Base-by-base conservation (phyloP, 352 stramenopile genomes). In the Pythium periplocum region DNA sequence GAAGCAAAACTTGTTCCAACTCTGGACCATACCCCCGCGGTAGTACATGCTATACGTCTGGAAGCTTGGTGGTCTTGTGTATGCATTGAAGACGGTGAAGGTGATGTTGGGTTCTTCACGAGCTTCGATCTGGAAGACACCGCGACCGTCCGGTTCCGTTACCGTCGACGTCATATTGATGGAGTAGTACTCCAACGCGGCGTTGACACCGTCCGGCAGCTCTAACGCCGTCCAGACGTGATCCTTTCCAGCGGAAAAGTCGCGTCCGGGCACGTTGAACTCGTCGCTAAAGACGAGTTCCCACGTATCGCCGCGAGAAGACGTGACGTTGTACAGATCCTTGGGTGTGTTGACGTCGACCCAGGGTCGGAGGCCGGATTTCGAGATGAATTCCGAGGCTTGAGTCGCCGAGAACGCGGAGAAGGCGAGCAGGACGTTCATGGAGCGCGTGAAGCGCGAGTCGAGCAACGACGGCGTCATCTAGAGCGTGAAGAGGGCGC, bases 1-100 rank as follows among this genome's bases (percentile, higher is more conserved):
- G 58, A 97, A 97, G 62, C 93, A 98, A 59, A 98, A 98, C 47
- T 97, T 97, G 62, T 97, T 97, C 92, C 90, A 98, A 0, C 66
- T 79, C 65, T 97, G 89, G 2, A 98, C 48, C 89, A 97, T 97
- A 1, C 79, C 93, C n/a, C 79, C 80, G 8, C 59, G 55, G 50
- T 71, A 71, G 55, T 72, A 65, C 64, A 69, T 69, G 33, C 41
- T 43, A 45, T 55, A 43, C 39, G 53, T 57, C 35, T 69, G 41
- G 38, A 65, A 65, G 5, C 30, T 39, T 34, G 64, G 59, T 31
- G 64, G 64, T 3, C 46, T 49, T 6, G 54, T 57, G 53, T 68
- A 70, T 10, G 52, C 59, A n/a, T 96, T 69, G 32, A 84, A 90
- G 7, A 83, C 86, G 17, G 90, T 91, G n/a, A 61, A 65, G 4